Evolutionary conservation across 2,329 filamentous ascomycete species (phyloP), one percentile per base, ranked within the genome.

Genomic region (Byssothecium circinans): DNA sequence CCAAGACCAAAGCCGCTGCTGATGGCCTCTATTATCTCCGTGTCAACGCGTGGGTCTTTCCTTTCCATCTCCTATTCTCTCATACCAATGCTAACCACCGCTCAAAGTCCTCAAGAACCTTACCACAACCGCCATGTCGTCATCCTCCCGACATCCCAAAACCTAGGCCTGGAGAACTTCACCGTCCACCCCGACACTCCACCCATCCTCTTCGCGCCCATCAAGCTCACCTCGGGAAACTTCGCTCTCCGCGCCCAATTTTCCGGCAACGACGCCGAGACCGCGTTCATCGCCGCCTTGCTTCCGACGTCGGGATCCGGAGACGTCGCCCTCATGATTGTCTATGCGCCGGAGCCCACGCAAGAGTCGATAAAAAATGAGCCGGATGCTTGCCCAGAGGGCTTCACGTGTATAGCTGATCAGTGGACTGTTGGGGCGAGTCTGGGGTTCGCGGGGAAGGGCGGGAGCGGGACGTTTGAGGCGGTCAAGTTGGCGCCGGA

Each of bases 131-230:
- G 52, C 19, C 39, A 44, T 30, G 30, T 62, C 8, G 47, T 60
- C 18, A 35, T 27, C 4, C 44, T 65, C 3, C 56, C 59, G 10
- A 45, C 43, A 2, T 45, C 50, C 32, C 25, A 49, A 1, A 44
- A 35, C 10, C 47, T 62, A 5, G 62, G 61, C 11, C 49, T 65
- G 23, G 59, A 65, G 36, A 62, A 65, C 48, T 61, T 59, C 41
- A 65, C 60, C 8, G 38, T 61, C 4, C 48, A 55, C 19, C 58
- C 60, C 2, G 29, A 42, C 11, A 58, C 59, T n/a, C 45, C 49
- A 6, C 49, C 49, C 12, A 15, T 58, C 25, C 41, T 42, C 8
- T 52, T 62, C 40, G 15, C 39, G 3, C 58, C 55, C n/a, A 38
- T 60, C 18, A 43, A 41, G 4, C 35, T 60, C 12, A 41, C 36